A percentile compares a stretch with the other conserved stretches of the same genome.
Evolutionary conservation across 352 stramenopile species (phyloP).

Genomic region (Pelagophyceae sp.): DNA sequence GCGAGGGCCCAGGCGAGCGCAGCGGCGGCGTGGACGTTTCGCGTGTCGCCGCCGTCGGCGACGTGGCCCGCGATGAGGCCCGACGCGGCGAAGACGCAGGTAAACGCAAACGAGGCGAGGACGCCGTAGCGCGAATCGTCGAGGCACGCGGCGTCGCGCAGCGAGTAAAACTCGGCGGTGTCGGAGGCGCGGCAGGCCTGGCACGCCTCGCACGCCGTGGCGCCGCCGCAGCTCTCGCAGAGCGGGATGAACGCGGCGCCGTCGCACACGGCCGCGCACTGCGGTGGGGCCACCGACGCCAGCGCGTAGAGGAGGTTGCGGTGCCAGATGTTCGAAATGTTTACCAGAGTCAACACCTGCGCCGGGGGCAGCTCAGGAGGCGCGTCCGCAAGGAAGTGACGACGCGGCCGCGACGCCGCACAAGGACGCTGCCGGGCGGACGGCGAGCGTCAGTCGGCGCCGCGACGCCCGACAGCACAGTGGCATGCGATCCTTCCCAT

Average conservation of each 20-base stretch:
- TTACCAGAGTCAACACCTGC: conserved; percentile 29
- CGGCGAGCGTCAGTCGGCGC: no score
- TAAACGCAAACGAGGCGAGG: conserved; percentile 34
- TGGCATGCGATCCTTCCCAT: no score
- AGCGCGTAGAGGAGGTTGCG: conserved; percentile 31
- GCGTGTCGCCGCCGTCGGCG: conserved; percentile 27
- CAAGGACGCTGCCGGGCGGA: no score
- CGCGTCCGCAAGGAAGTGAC: no score
- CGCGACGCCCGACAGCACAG: no score
- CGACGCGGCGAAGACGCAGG: conserved; percentile 27
- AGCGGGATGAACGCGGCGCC: conserved; percentile 28
- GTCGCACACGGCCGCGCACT: conserved; percentile 28
- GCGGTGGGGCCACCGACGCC: conserved; percentile 20
- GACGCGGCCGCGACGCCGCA: no score
- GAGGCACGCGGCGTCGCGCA: conserved; percentile 35
- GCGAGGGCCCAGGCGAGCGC: conserved; percentile 31
- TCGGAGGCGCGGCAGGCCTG: conserved; percentile 21
- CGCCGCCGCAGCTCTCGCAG: conserved; percentile 22
- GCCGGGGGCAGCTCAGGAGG: no score
- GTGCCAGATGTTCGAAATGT: conserved; percentile 34
- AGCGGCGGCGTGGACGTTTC: conserved; percentile 29
- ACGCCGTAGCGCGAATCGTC: conserved; percentile 30
- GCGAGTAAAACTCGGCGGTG: conserved; percentile 28
- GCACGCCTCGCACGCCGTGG: conserved; percentile 20
- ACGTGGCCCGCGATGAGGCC: conserved; percentile 33